These are phyloP conservation scores for Poteriospumella lacustris DNA, from an alignment of 108 stramenopile genomes.

Conservation along the genomic window DNA sequence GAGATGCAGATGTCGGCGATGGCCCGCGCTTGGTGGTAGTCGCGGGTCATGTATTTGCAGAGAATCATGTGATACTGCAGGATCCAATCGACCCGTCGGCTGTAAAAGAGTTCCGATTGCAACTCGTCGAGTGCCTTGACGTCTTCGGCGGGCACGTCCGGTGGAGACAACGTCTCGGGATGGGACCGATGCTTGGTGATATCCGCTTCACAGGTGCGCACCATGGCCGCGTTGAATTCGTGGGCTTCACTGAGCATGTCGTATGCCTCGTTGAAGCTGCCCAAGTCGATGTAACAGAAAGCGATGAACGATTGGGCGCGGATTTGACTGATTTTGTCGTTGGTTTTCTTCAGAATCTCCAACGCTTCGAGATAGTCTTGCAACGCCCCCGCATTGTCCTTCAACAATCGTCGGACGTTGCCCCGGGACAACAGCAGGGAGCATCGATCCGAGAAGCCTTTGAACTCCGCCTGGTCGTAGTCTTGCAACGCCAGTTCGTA, in stretches of 20 bases:
- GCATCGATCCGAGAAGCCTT: neutral
- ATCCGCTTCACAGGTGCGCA: too few species aligned
- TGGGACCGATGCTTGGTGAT: too few species aligned
- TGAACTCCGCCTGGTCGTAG: neutral
- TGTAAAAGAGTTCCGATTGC: neutral
- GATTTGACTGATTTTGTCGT: neutral
- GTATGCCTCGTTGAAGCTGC: neutral
- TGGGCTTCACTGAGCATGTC: neutral
- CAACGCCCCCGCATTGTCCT: neutral
- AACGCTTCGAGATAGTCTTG: neutral
- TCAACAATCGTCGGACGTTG: neutral
- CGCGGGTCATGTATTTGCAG: neutral
- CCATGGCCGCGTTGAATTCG: neutral
- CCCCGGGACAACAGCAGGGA: neutral
- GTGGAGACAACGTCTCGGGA: too few species aligned
- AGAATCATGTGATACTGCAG: conserved; percentile 10
- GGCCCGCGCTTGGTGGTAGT: neutral
- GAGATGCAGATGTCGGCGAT: neutral
- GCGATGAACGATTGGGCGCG: neutral
- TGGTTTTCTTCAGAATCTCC: neutral
- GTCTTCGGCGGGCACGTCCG: too few species aligned
- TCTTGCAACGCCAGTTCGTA: conserved; percentile 22
- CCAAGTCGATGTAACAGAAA: neutral
- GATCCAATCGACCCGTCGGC: conserved; percentile 17
- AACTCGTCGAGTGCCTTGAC: too few species aligned